Evolutionary conservation across 2,329 filamentous ascomycete species (phyloP), one percentile per base, ranked within the genome.

Genomic region (Arthrobotrys iridis): DNA sequence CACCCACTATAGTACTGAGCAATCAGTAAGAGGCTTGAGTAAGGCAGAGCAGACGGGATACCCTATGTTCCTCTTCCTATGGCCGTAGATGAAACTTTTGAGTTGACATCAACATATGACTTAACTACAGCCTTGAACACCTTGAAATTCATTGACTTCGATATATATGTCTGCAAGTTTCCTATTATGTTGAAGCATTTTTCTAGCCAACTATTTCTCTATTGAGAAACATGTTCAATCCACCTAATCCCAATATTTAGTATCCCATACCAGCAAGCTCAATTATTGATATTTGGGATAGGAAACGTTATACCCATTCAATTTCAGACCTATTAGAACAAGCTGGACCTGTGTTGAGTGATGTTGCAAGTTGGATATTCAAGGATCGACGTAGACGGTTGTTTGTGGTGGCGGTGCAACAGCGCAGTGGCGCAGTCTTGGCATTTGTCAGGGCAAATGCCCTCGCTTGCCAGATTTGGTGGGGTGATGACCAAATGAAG

Each of bases 1-100:
- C 59, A 63, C 59, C 59, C 30, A 63, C 59, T 26, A 50, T 50
- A 74, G 18, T 77, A 77, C 75, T 77, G 52, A 41, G 40, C 50
- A 22, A 59, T 52, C 74, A 59, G 41, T 75, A 64, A 5, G 20
- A 75, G 48, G 74, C 68, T 70, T 74, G 63, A 57, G 46, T 70
- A 75, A 52, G 59, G 67, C 67, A 65, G 67, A 72, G 67, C 67
- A 50, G 59, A 72, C 67, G 67, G 67, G 67, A 59, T 59, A 59
- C 55, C 55, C 26, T 41, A 20, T 43, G 1, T 15, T 43, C 55
- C 35, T 50, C 5, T 20, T 63, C 33, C 30, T 63, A 35, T 63
- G 59, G 59, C 33, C 59, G 59, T 63, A 63, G 59, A 63, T 63
- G 43, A 7, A 37, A 43, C 20, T 8, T 50, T 5, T 35, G 4